Evolutionary conservation across 177 flowering plant species (phyloP).

Genomic region (Vitis hybrid): DNA sequence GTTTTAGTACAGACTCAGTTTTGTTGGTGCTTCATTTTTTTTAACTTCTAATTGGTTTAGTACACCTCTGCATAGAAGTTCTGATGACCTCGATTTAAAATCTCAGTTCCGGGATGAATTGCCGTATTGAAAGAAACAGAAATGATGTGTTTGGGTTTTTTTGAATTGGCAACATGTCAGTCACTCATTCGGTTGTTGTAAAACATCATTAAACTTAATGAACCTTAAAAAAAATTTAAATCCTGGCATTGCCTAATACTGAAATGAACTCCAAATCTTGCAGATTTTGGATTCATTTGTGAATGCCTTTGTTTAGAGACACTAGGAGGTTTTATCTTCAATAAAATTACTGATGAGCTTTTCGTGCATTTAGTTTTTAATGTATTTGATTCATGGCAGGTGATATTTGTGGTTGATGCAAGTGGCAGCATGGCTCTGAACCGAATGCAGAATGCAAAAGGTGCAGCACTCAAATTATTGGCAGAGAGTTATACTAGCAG

Average conservation of each 20-base stretch:
- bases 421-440: constrained; percentile 99
- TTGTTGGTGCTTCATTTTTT: not conserved
- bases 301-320: not conserved
- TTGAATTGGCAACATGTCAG: not conserved
- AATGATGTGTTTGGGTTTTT: not conserved
- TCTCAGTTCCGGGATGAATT: not conserved
- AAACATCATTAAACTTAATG: not conserved
- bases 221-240: not conserved
- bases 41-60: not conserved
- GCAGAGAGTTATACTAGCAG: constrained; percentile 98
- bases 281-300: not conserved
- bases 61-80: not conserved
- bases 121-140: not conserved
- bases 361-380: constrained; percentile 13
- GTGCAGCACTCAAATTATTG: constrained; percentile 90
- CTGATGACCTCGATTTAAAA: not conserved
- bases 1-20: not conserved
- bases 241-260: not conserved
- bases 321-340: no score
- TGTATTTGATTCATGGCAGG: constrained; percentile 47
- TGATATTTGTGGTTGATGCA: constrained; percentile 98
- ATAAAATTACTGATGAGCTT: not conserved
- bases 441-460: constrained; percentile 99
- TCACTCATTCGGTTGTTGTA: not conserved
- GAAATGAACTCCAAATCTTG: not conserved